A percentile compares a stretch with the other conserved stretches of the same genome.
Conservation (phyloP, 1,139 yeast genomes). For the Nakaseomyces kungkrabaensis region DNA sequence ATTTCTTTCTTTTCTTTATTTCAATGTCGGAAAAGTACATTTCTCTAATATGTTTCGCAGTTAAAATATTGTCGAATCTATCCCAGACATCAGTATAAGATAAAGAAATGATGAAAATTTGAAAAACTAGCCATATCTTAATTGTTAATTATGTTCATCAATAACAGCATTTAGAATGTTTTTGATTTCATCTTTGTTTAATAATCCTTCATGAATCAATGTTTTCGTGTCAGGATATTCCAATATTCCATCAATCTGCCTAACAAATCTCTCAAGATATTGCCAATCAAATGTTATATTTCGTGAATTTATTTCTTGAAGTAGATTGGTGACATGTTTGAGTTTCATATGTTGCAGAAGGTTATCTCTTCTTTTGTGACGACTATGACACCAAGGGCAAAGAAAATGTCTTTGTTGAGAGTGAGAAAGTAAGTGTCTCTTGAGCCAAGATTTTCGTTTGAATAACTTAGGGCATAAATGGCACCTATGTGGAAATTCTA, state of each 20-base stretch:
- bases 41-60: too few relatives aligned
- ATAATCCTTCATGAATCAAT: slow-evolving; percentile 20
- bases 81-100: background rate
- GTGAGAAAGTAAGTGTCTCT: slow-evolving; percentile 81
- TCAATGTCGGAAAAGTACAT: too few relatives aligned
- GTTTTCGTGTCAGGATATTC: slow-evolving; percentile 16
- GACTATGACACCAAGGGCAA: slow-evolving; percentile 69
- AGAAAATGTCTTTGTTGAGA: slow-evolving; percentile 78
- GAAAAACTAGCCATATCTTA: background rate
- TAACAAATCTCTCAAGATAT: background rate
- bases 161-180: slow-evolving; percentile 21
- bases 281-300: slow-evolving; percentile 12
- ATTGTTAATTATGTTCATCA: slow-evolving; percentile 11
- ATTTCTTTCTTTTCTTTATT: too few relatives aligned
- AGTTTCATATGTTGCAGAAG: slow-evolving; percentile 25
- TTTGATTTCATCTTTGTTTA: slow-evolving; percentile 26
- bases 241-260: slow-evolving; percentile 4
- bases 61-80: too few relatives aligned
- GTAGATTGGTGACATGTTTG: slow-evolving; percentile 21
- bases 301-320: slow-evolving; percentile 18
- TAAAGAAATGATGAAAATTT: background rate
- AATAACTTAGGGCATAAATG: slow-evolving; percentile 67
- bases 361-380: slow-evolving; percentile 65
- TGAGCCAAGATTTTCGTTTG: slow-evolving; percentile 87
- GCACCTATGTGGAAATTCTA: slow-evolving; percentile 45